phyloP scores from a whole-genome alignment of 306 rosid species.

The Casuarina equisetifolia region DNA sequence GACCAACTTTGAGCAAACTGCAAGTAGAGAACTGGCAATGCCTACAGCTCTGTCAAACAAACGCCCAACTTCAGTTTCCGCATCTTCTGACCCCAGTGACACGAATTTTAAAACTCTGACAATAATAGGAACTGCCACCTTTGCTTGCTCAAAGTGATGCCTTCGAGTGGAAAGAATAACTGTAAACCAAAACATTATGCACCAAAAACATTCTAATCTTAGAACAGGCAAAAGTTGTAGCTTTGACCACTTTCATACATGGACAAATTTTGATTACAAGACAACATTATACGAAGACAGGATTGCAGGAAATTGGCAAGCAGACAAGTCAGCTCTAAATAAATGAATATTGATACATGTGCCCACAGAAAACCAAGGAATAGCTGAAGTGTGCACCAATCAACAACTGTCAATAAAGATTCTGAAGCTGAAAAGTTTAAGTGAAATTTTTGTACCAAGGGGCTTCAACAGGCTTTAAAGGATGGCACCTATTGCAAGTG shows the following conservation, averaged over 20 bases:
- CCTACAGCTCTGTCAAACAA: conserved; percentile 55
- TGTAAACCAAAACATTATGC: conserved; percentile 44
- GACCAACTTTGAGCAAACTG: conserved; percentile 66
- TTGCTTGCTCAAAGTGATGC: conserved; percentile 83
- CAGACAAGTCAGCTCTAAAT: background rate
- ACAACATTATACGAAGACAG: background rate
- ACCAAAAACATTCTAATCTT: conserved; percentile 10
- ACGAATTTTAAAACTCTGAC: conserved; percentile 63
- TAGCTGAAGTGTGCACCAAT: conserved; percentile 9
- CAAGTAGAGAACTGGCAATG: conserved; percentile 65
- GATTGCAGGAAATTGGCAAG: conserved; percentile 5
- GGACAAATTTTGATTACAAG: background rate
- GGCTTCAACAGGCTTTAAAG: background rate
- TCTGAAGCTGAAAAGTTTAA: background rate
- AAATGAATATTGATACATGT: background rate
- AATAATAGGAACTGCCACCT: conserved; percentile 61
- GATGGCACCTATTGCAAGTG: background rate
- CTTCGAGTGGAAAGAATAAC: conserved; percentile 67
- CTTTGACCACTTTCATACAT: conserved; percentile 24
- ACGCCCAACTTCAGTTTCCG: conserved; percentile 39
- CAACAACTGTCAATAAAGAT: conserved; percentile 25
- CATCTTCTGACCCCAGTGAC: conserved; percentile 53
- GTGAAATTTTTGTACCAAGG: background rate
- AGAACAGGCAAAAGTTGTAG: conserved; percentile 16
- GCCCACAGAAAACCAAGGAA: conserved; percentile 1